Evolutionary conservation across 169 alveolate species (phyloP).

Genomic region (Plasmodium gaboni): DNA sequence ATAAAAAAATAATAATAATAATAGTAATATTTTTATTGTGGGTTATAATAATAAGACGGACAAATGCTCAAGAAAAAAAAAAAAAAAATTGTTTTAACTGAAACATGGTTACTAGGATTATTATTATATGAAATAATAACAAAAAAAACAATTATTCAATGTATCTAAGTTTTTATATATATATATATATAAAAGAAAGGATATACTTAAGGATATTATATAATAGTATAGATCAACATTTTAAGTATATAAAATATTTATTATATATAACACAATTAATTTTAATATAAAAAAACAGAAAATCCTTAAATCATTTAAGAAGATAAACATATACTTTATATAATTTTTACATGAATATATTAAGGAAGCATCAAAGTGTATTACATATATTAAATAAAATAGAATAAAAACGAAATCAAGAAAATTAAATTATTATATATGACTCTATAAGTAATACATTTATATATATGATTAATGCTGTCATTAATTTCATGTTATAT

Average conservation of each 20-base stretch:
- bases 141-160: constrained; percentile 27
- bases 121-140: constrained; percentile 57
- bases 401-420: not conserved
- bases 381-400: not conserved
- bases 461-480: too few relatives aligned
- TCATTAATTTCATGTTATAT: not conserved
- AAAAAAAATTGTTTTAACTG: constrained; percentile 47
- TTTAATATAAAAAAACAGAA: constrained; percentile 57
- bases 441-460: too few relatives aligned
- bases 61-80: not conserved
- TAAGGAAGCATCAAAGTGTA: not conserved
- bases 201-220: constrained; percentile 26
- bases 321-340: not conserved
- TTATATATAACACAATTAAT: constrained; percentile 28
- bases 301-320: constrained; percentile 18
- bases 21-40: too few relatives aligned
- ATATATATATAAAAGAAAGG: constrained; percentile 28
- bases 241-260: constrained; percentile 21
- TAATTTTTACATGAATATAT: constrained; percentile 7
- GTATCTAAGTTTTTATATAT: constrained; percentile 41
- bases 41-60: too few relatives aligned
- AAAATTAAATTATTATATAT: not conserved
- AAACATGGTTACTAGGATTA: constrained; percentile 50
- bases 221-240: not conserved
- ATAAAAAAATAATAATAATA: too few relatives aligned